A percentile compares a stretch with the other conserved stretches of the same genome.
phyloP scores from a whole-genome alignment of 495 filamentous ascomycete genomes.

The Delitschia confertaspora region DNA sequence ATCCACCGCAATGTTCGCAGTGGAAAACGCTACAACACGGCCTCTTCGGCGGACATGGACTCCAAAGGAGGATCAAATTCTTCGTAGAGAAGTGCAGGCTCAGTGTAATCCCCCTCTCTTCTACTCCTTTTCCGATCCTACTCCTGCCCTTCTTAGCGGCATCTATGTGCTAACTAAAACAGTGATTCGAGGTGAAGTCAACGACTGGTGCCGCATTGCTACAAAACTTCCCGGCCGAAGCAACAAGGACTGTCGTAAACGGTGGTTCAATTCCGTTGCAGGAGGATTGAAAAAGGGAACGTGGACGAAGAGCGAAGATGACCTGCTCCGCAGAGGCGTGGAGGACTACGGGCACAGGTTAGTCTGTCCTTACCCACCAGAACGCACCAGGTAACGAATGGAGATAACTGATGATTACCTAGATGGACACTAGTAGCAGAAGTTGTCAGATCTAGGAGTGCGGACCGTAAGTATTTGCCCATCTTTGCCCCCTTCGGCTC shows the following conservation, averaged over 20 bases:
- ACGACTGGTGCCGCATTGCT: constrained; percentile 31
- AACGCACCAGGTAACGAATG: too few species aligned
- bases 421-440: constrained; percentile 22
- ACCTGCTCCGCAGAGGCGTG: constrained; percentile 31
- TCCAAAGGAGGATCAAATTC: constrained; percentile 19
- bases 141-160: not conserved
- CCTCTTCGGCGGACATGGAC: constrained; percentile 25
- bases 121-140: not conserved
- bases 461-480: constrained; percentile 36
- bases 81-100: constrained; percentile 21
- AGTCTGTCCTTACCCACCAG: not conserved
- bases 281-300: constrained; percentile 39
- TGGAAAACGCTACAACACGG: constrained; percentile 3
- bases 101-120: constrained; percentile 9
- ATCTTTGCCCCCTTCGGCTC: too few species aligned
- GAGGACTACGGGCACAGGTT: constrained; percentile 33
- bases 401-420: not conserved
- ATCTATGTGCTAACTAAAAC: not conserved
- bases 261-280: constrained; percentile 38
- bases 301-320: constrained; percentile 38
- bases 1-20: not conserved
- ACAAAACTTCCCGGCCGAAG: constrained; percentile 35
- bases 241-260: constrained; percentile 40
- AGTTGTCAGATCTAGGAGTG: constrained; percentile 30
- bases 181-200: constrained; percentile 24